phyloP scores from a whole-genome alignment of 129 eudicot genomes.

The Chrysanthemum lavandulifolium region DNA sequence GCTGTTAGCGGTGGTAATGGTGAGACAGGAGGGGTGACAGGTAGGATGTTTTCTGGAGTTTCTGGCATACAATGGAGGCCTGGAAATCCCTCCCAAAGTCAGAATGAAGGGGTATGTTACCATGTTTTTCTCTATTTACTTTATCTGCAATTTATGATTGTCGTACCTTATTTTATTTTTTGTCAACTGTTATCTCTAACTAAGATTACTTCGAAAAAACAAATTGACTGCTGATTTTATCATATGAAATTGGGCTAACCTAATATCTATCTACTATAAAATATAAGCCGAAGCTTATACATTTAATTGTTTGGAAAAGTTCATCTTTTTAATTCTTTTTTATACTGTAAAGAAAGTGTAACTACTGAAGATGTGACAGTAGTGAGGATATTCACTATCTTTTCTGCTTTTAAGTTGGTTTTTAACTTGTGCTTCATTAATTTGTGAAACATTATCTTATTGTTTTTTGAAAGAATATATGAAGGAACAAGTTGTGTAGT shows the following conservation, averaged over 20 bases:
- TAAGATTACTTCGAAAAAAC: conserved; percentile 3
- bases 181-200: not conserved
- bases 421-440: too few relatives aligned
- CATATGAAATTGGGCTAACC: not conserved
- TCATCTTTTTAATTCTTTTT: not conserved
- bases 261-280: conserved; percentile 5
- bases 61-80: conserved; percentile 89
- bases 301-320: conserved; percentile 1
- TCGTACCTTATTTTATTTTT: not conserved
- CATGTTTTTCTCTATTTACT: conserved; percentile 16
- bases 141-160: too few relatives aligned
- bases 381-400: too few relatives aligned
- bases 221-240: conserved; percentile 13
- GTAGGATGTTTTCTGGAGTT: conserved; percentile 58
- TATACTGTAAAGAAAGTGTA: too few relatives aligned
- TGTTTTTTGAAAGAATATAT: not conserved
- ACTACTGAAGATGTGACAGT: too few relatives aligned
- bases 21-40: conserved; percentile 49
- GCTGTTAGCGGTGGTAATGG: conserved; percentile 40
- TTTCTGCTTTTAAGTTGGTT: too few relatives aligned
- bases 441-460: too few relatives aligned
- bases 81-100: conserved; percentile 73
- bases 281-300: not conserved
- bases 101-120: conserved; percentile 55
- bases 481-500: not conserved